Percentiles rank a stretch among this genome's conserved stretches.
Conservation (phyloP, 2,329 filamentous ascomycete species). For the Sporothrix pallida region DNA sequence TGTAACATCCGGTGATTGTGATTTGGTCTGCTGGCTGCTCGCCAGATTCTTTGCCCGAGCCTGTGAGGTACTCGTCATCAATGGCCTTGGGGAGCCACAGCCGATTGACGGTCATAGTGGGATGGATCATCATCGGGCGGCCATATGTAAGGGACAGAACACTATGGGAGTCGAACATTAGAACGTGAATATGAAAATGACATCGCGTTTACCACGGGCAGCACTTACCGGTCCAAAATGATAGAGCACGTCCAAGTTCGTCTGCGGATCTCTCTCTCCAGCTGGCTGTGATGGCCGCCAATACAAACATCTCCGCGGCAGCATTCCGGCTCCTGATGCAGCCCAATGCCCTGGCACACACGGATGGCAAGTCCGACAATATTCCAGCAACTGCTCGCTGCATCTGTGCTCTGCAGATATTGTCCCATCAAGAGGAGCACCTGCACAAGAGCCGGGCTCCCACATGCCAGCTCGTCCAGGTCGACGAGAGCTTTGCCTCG, state of each 20-base stretch:
- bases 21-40: not conserved
- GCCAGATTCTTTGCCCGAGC: not conserved
- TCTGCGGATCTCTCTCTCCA: constrained; percentile 5
- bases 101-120: not conserved
- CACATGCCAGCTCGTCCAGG: not conserved
- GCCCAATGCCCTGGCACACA: constrained; percentile 5
- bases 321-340: constrained; percentile 12
- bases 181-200: no score
- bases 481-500: constrained; percentile 2
- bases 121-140: constrained; percentile 16
- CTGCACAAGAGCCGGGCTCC: not conserved
- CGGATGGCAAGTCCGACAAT: constrained; percentile 14
- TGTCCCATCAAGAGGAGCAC: constrained; percentile 8
- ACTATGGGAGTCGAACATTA: not conserved
- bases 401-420: constrained; percentile 19
- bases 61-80: constrained; percentile 19
- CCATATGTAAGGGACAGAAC: constrained; percentile 2
- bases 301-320: not conserved
- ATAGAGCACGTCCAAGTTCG: constrained; percentile 4
- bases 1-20: not conserved
- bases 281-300: constrained; percentile 14
- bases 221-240: not conserved
- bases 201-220: not conserved
- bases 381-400: constrained; percentile 14
- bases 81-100: not conserved